These are phyloP conservation scores for Erodium maritimum DNA, from an alignment of 345 rosid genomes.

Conservation along the genomic window DNA sequence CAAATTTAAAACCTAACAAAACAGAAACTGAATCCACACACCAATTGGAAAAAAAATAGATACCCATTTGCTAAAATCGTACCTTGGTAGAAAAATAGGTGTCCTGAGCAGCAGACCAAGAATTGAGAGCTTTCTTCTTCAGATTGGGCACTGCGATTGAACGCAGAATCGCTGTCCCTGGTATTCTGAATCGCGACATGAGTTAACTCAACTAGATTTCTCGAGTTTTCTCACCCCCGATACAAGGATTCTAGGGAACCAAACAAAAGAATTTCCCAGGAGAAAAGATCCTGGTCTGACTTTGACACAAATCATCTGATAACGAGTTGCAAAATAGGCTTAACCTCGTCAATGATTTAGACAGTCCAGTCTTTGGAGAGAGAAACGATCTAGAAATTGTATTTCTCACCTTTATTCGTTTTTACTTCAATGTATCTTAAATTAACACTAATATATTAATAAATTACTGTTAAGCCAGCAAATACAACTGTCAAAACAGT, in stretches of 20 bases:
- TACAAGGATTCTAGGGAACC: not conserved
- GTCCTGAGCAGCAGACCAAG: slow-evolving; percentile 72
- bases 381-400: no score
- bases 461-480: no score
- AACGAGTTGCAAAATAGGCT: not conserved
- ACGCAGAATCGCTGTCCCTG: slow-evolving; percentile 38
- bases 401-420: no score
- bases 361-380: not conserved
- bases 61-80: not conserved
- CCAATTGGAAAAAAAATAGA: not conserved
- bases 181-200: slow-evolving; percentile 56
- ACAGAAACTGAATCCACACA: slow-evolving; percentile 1
- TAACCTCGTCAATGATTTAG: not conserved
- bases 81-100: slow-evolving; percentile 78
- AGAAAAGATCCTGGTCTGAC: not conserved
- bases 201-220: not conserved
- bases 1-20: slow-evolving; percentile 4
- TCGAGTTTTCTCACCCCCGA: not conserved
- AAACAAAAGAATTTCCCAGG: not conserved
- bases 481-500: no score
- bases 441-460: no score
- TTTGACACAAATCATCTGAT: not conserved
- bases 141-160: slow-evolving; percentile 33
- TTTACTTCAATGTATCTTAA: no score
- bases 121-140: slow-evolving; percentile 59